Base-by-base conservation (phyloP, 768 basidiomycete genomes). In the Amanita brunnescens region DNA sequence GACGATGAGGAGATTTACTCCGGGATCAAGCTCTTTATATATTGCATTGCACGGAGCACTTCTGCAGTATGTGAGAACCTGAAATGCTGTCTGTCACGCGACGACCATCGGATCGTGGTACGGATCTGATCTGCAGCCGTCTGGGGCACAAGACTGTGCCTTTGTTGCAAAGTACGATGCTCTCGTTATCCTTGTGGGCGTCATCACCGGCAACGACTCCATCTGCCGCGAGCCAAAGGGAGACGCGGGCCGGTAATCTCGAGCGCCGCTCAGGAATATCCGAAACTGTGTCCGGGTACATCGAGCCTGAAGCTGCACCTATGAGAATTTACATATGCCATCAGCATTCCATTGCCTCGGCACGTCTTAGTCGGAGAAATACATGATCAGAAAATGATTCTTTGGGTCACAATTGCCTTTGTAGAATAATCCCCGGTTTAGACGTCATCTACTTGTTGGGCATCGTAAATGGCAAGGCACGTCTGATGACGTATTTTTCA, bases 81-180 rank as follows among this genome's bases (percentile, higher is more conserved):
- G 59, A 55, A 55, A 47, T 51, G 40, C 49, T 42, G 47, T 24
- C 47, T 57, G 63, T 69, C 69, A 70, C 69, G 66, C 60, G 69
- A 66, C 48, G 47, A 42, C 55, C 57, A 30, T 58, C 51, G 48
- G 52, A 52, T 51, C 49, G 21, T 48, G 16, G 33, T 10, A 12
- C 21, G 32, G 54, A 58, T 57, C 54, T 58, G 55, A 49, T 35
- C 50, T 53, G 55, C 56, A 54, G 58, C 60, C 54, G 57, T 56
- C 56, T 47, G 41, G 23, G 54, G 38, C 49, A 54, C 49, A 55
- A 58, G 60, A 64, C 64, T 61, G 63, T 60, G 50, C 54, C 51
- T 54, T 55, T 56, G 42, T 54, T 24, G 23, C 32, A 13, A 47
- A 26, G n/a, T 26, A 12, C 42, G 45, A 33, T 46, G 16, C 29